Conservation (phyloP, 495 filamentous ascomycete genomes). For the Bombardia bombarda region DNA sequence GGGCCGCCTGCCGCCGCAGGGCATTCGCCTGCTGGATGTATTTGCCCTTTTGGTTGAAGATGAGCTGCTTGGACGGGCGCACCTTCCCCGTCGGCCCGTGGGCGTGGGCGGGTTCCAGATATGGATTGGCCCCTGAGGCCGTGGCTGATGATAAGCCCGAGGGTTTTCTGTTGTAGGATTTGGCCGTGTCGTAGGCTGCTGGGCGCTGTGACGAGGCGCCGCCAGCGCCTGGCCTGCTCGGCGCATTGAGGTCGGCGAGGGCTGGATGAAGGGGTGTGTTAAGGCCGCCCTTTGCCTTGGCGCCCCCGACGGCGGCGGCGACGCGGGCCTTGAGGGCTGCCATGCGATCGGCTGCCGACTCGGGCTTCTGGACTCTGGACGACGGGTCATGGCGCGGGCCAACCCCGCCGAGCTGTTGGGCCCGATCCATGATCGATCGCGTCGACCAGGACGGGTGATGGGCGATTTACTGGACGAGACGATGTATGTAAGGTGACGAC, state of each 20-base stretch:
- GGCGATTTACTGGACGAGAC: too few species aligned
- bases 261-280: conserved; percentile 88
- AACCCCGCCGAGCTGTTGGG: conserved; percentile 36
- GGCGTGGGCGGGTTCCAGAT: conserved; percentile 68
- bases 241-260: conserved; percentile 63
- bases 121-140: conserved; percentile 61
- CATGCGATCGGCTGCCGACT: conserved; percentile 45
- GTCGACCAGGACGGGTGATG: too few species aligned
- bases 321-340: conserved; percentile 77
- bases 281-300: conserved; percentile 63
- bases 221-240: conserved; percentile 37
- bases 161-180: conserved; percentile 18
- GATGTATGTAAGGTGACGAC: too few species aligned
- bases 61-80: conserved; percentile 62
- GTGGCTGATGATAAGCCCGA: conserved; percentile 25
- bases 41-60: conserved; percentile 96
- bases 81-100: conserved; percentile 54
- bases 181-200: conserved; percentile 9
- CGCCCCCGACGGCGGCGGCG: conserved; percentile 58
- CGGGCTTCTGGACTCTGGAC: conserved; percentile 43
- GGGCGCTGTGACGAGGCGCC: conserved; percentile 18
- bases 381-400: conserved; percentile 43
- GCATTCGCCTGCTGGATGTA: conserved; percentile 90
- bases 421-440: conserved; percentile 40
- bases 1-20: conserved; percentile 71